Percentiles rank a stretch among this genome's conserved stretches.
Evolutionary conservation across 495 filamentous ascomycete genomes (phyloP).

Genomic region (Tuber indicum): DNA sequence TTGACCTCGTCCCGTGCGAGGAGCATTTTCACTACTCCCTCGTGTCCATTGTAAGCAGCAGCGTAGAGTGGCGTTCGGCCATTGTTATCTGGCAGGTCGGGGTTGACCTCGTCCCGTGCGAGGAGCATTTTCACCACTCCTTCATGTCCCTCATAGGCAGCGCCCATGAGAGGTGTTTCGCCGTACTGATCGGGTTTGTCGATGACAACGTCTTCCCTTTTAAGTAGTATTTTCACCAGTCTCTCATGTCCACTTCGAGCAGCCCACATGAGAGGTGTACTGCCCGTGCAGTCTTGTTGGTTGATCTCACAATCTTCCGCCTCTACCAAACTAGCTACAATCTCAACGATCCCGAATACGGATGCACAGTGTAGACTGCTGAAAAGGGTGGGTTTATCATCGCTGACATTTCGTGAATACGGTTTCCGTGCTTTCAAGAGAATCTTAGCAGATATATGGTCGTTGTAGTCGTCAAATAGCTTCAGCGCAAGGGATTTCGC

Average conservation of each 20-base stretch:
- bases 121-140: too few species aligned
- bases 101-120: too few species aligned
- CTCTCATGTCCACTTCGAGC: neutral
- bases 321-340: neutral
- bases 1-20: too few species aligned
- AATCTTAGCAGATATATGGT: neutral
- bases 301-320: neutral
- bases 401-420: accelerated
- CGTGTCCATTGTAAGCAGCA: too few species aligned
- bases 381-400: neutral
- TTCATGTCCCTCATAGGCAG: too few species aligned
- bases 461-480: neutral
- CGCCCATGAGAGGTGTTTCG: too few species aligned
- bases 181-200: too few species aligned
- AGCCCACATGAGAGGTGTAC: neutral
- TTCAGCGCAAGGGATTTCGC: neutral
- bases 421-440: neutral
- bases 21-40: too few species aligned
- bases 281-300: neutral
- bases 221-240: too few species aligned
- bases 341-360: neutral
- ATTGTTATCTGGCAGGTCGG: too few species aligned
- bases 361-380: neutral
- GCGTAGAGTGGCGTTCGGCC: too few species aligned
- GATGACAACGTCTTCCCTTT: too few species aligned